phyloP scores from a whole-genome alignment of 1,284 basidiomycete species.

The Chalciporus sp. region DNA sequence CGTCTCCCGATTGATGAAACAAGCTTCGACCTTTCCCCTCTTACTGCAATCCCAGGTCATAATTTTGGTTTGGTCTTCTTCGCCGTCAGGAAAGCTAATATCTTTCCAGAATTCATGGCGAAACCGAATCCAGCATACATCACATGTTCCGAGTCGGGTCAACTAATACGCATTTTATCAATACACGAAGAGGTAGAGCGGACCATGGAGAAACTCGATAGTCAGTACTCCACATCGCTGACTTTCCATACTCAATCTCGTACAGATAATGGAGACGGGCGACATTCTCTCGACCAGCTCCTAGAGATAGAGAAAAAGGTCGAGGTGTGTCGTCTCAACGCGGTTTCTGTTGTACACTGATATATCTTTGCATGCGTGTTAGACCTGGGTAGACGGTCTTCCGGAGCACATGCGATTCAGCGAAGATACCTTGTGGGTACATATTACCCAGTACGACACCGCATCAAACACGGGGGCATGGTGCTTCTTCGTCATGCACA shows the following conservation, averaged over 20 bases:
- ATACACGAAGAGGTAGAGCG: slow-evolving; percentile 61
- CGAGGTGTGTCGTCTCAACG: slow-evolving; percentile 21
- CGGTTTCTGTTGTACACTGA: slow-evolving; percentile 5
- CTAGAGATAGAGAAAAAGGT: slow-evolving; percentile 30
- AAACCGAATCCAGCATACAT: slow-evolving; percentile 48
- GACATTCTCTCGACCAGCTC: slow-evolving; percentile 22
- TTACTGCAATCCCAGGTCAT: slow-evolving; percentile 64
- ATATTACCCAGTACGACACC: slow-evolving; percentile 75
- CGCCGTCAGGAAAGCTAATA: slow-evolving; percentile 10
- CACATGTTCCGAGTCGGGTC: slow-evolving; percentile 64
- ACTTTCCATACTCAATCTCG: slow-evolving; percentile 4
- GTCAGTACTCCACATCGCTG: slow-evolving; percentile 14
- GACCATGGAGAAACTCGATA: slow-evolving; percentile 41
- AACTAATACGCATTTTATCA: slow-evolving; percentile 66
- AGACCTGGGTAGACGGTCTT: slow-evolving; percentile 67
- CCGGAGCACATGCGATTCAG: slow-evolving; percentile 70
- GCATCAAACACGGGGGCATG: slow-evolving; percentile 74
- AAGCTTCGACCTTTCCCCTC: slow-evolving; percentile 67
- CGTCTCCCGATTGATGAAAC: slow-evolving; percentile 76
- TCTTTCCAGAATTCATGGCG: slow-evolving; percentile 61
- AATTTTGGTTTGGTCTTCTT: slow-evolving; percentile 2
- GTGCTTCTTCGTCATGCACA: slow-evolving; percentile 75
- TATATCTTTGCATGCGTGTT: background rate
- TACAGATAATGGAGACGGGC: slow-evolving; percentile 28
- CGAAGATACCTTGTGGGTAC: slow-evolving; percentile 64